Conservation (phyloP, 441 rosid genomes). For the Cnidoscolus chayamansa region DNA sequence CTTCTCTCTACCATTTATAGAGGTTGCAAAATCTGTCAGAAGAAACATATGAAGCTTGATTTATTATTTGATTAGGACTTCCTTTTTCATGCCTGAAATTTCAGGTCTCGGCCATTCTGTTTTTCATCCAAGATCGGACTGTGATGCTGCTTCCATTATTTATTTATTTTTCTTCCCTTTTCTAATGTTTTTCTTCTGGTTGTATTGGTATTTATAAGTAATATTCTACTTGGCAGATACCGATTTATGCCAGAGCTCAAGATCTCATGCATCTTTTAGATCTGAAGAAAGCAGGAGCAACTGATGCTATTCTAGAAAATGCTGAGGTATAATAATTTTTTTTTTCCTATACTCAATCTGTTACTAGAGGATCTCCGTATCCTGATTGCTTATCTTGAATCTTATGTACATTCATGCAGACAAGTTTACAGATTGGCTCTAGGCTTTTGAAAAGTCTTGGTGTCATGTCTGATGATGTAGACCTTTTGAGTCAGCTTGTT, state of each 20-base stretch:
- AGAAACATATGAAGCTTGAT: background rate
- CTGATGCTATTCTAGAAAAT: conserved; percentile 85
- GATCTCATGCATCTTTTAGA: conserved; percentile 81
- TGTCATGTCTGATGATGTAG: conserved; percentile 95
- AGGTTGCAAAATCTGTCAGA: conserved; percentile 1
- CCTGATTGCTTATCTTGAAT: background rate
- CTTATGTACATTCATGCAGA: conserved; percentile 43
- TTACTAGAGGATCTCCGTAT: background rate
- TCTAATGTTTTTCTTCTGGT: conserved; percentile 1
- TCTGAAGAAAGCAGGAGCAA: conserved; percentile 84
- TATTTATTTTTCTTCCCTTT: background rate
- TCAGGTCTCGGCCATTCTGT: background rate
- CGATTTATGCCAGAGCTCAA: conserved; percentile 88
- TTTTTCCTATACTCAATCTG: background rate
- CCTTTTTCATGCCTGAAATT: background rate
- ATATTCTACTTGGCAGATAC: conserved; percentile 47
- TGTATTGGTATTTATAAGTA: conserved; percentile 13
- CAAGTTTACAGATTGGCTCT: conserved; percentile 93
- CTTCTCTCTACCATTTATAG: background rate
- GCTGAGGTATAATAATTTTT: conserved; percentile 56
- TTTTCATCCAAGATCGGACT: background rate
- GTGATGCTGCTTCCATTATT: background rate
- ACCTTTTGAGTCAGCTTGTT: conserved; percentile 64
- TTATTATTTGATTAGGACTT: conserved; percentile 4
- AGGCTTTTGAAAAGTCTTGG: conserved; percentile 87